Percentiles rank a stretch among this genome's conserved stretches.
These are phyloP conservation scores for Cadophora luteo-olivacea DNA, from an alignment of 2,329 filamentous ascomycete genomes.

Conservation along the genomic window DNA sequence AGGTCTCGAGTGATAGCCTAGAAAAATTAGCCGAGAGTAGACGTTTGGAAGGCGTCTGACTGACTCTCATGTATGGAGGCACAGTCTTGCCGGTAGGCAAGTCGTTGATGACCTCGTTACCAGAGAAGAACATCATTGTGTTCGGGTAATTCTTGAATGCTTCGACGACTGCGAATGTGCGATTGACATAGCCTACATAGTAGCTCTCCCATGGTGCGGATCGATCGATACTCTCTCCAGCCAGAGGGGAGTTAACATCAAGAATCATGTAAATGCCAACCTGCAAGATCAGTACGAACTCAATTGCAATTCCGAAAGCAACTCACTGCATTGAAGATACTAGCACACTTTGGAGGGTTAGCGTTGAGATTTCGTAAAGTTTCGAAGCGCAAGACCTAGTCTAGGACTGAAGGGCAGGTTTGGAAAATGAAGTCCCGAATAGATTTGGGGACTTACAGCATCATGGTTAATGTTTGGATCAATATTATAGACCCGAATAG, in stretches of 20 bases:
- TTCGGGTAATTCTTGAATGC: conserved; percentile 72
- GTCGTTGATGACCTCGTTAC: conserved; percentile 79
- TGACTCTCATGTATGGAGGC: conserved; percentile 69
- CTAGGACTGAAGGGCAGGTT: no score
- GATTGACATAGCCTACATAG: conserved; percentile 65
- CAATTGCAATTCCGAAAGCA: conserved; percentile 36
- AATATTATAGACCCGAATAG: conserved; percentile 74
- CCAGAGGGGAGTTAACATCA: conserved; percentile 70
- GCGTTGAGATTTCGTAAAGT: background rate
- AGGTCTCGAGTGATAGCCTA: conserved; percentile 79
- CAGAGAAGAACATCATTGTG: conserved; percentile 76
- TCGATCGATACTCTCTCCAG: conserved; percentile 63
- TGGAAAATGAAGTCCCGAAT: background rate
- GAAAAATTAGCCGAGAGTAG: conserved; percentile 40
- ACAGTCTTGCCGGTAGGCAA: conserved; percentile 62
- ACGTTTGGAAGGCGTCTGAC: conserved; percentile 8
- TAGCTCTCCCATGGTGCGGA: conserved; percentile 64
- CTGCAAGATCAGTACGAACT: conserved; percentile 28
- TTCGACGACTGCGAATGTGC: conserved; percentile 71
- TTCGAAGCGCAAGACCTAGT: background rate
- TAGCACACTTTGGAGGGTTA: conserved; percentile 54
- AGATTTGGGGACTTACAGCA: conserved; percentile 41
- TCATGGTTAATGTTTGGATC: conserved; percentile 71
- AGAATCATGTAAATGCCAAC: conserved; percentile 73
- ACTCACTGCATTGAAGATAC: conserved; percentile 66